Evolutionary conservation across 495 filamentous ascomycete species (phyloP).

Genomic region (Choiromyces venosus): DNA sequence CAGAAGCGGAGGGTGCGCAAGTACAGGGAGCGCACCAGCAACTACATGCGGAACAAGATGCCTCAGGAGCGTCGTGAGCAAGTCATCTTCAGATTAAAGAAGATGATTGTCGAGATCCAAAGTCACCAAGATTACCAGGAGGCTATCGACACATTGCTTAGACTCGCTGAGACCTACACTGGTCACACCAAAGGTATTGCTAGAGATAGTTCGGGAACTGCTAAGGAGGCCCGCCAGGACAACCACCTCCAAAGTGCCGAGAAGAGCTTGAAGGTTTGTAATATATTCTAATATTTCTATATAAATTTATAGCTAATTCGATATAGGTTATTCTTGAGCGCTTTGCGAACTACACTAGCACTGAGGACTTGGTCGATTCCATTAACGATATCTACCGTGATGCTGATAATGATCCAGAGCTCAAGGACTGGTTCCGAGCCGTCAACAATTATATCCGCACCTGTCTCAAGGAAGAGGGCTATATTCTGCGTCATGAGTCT

Average conservation of each 20-base stretch:
- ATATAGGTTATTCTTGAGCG: constrained; percentile 78
- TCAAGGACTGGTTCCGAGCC: constrained; percentile 82
- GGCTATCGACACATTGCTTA: constrained; percentile 78
- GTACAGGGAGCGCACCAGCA: constrained; percentile 55
- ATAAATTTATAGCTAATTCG: constrained; percentile 46
- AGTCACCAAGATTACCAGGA: constrained; percentile 85
- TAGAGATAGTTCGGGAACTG: constrained; percentile 57
- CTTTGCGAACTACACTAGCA: constrained; percentile 89
- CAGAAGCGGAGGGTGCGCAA: constrained; percentile 56
- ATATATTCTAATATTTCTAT: constrained; percentile 34
- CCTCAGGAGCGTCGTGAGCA: constrained; percentile 92
- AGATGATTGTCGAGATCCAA: constrained; percentile 95
- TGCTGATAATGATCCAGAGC: constrained; percentile 80
- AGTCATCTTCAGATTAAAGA: constrained; percentile 88
- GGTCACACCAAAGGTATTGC: constrained; percentile 63
- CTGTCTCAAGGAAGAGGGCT: constrained; percentile 82
- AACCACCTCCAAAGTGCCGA: constrained; percentile 63
- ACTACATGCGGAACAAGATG: constrained; percentile 76
- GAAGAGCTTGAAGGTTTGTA: constrained; percentile 62
- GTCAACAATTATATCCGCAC: constrained; percentile 72
- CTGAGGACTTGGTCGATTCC: constrained; percentile 76
- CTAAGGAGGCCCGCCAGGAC: constrained; percentile 63
- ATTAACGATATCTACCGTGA: constrained; percentile 86
- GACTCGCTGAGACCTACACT: constrained; percentile 78
- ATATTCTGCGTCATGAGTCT: constrained; percentile 77